A percentile compares a stretch with the other conserved stretches of the same genome.
Evolutionary conservation across 192 early-diverging fungal genomes (phyloP).

Genomic region (Gigaspora rosea): DNA sequence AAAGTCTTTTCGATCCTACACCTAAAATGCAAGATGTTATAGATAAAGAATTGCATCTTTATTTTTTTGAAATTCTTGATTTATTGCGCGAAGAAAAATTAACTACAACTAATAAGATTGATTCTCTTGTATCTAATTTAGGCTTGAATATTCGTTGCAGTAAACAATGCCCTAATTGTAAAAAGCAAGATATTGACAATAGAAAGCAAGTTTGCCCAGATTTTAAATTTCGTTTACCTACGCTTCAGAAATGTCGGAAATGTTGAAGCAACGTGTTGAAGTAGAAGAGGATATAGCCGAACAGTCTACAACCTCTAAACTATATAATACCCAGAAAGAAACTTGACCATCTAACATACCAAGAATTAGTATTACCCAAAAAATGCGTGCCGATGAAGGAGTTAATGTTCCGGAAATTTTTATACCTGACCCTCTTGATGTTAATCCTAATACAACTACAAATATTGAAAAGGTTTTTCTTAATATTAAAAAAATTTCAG

Average conservation of each 20-base stretch:
- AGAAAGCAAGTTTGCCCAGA: too few species aligned
- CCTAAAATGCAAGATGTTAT: too few species aligned
- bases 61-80: too few species aligned
- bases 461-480: slow-evolving; percentile 22
- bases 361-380: slow-evolving; percentile 12
- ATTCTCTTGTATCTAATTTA: too few species aligned
- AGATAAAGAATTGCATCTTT: too few species aligned
- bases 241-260: neutral
- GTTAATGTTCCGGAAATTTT: slow-evolving; percentile 12
- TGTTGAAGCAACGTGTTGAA: neutral
- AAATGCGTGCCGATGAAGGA: neutral
- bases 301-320: slow-evolving; percentile 7
- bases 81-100: too few species aligned
- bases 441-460: slow-evolving; percentile 20
- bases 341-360: neutral
- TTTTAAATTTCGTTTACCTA: neutral
- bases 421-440: too few species aligned
- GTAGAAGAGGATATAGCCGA: neutral
- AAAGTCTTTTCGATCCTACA: too few species aligned
- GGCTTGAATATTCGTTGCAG: too few species aligned
- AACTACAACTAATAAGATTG: too few species aligned
- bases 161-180: too few species aligned
- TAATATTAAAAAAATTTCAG: slow-evolving; percentile 21
- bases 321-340: neutral
- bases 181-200: too few species aligned